These are phyloP conservation scores for Fonsecaea monophora DNA, from an alignment of 2,329 filamentous ascomycete genomes.

Conservation along the genomic window DNA sequence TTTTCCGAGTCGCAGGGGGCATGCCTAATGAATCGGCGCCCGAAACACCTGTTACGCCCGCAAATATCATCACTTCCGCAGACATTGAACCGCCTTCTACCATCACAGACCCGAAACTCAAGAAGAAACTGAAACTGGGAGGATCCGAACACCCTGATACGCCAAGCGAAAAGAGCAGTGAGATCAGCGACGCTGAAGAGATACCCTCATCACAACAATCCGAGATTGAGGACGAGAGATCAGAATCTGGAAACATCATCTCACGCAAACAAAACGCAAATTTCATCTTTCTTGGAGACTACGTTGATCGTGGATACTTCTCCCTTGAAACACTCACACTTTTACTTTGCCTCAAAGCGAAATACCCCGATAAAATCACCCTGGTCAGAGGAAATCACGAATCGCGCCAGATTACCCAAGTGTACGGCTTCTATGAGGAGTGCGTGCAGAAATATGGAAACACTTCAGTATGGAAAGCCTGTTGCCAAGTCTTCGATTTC, in stretches of 20 bases:
- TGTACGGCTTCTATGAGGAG: conserved; percentile 80
- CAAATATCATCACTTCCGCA: conserved; percentile 81
- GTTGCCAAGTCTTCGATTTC: conserved; percentile 79
- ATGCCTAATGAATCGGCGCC: conserved; percentile 79
- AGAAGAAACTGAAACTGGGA: conserved; percentile 76
- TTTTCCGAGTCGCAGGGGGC: conserved; percentile 94
- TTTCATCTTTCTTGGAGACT: conserved; percentile 75
- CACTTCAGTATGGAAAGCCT: conserved; percentile 79
- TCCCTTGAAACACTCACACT: conserved; percentile 76
- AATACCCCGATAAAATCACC: conserved; percentile 75
- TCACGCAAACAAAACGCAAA: conserved; percentile 65
- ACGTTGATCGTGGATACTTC: conserved; percentile 77
- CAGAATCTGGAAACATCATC: conserved; percentile 39
- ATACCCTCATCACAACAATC: conserved; percentile 55
- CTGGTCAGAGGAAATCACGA: conserved; percentile 78
- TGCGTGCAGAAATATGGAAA: conserved; percentile 79
- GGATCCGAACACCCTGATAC: conserved; percentile 37
- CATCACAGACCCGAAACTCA: conserved; percentile 85
- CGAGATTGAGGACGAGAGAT: conserved; percentile 47
- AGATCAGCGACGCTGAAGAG: conserved; percentile 53
- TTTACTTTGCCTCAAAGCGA: conserved; percentile 50
- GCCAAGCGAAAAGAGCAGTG: conserved; percentile 38
- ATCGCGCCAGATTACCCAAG: conserved; percentile 77
- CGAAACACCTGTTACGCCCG: conserved; percentile 70
- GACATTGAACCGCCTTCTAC: conserved; percentile 90